phyloP scores from a whole-genome alignment of 768 basidiomycete genomes.

The Fibroporia radiculosa region DNA sequence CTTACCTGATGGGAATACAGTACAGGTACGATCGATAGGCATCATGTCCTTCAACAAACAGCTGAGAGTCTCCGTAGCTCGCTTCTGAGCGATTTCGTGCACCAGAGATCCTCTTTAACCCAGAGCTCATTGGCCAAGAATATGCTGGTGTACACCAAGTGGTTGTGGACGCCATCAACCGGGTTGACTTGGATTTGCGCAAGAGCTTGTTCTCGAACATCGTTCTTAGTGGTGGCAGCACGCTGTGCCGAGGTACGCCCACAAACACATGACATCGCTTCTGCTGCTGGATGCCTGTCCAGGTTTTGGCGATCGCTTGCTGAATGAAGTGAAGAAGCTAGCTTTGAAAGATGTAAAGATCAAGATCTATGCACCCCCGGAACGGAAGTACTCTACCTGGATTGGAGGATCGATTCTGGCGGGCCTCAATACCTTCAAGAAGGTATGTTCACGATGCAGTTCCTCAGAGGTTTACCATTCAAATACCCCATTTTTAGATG shows the following conservation, averaged over 20 bases:
- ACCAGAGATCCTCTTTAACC: constrained; percentile 96
- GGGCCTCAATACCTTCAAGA: constrained; percentile 95
- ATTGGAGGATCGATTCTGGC: constrained; percentile 97
- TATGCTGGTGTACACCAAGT: constrained; percentile 98
- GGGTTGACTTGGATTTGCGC: constrained; percentile 92
- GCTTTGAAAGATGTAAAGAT: constrained; percentile 96
- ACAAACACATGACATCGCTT: constrained; percentile 15
- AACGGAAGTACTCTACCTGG: constrained; percentile 97
- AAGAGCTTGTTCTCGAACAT: constrained; percentile 96
- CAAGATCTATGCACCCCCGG: constrained; percentile 99
- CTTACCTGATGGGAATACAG: constrained; percentile 89
- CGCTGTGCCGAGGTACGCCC: constrained; percentile 78
- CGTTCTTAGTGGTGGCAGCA: constrained; percentile 93
- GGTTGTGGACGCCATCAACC: constrained; percentile 95
- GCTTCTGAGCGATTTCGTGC: constrained; percentile 94
- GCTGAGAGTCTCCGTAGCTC: constrained; percentile 45
- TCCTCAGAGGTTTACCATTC: not conserved
- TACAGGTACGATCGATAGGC: constrained; percentile 52
- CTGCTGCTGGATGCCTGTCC: not conserved
- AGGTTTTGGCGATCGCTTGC: constrained; percentile 94
- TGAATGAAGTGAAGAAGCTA: constrained; percentile 95
- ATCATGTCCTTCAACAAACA: constrained; percentile 7
- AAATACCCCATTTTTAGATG: constrained; percentile 56
- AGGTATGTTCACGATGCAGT: constrained; percentile 40
- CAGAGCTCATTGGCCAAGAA: constrained; percentile 92